phyloP scores from a whole-genome alignment of 345 rosid genomes.

The Melaleuca quinquenervia region DNA sequence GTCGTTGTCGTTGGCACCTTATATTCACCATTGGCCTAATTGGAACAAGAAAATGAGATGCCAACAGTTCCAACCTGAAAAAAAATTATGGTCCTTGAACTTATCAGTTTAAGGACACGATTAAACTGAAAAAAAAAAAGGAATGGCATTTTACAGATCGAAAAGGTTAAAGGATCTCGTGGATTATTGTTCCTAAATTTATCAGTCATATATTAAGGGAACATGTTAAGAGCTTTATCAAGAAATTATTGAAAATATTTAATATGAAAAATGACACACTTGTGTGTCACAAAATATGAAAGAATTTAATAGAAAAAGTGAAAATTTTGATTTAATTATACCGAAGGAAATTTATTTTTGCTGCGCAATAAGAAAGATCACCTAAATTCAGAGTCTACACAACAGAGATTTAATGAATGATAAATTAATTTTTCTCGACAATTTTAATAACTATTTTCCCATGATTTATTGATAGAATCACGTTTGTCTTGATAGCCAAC shows the following conservation, averaged over 20 bases:
- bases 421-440: not conserved
- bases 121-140: not conserved
- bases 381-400: too few relatives aligned
- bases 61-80: not conserved
- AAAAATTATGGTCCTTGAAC: too few relatives aligned
- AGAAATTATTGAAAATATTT: too few relatives aligned
- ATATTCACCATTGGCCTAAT: not conserved
- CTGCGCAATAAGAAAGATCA: too few relatives aligned
- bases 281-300: not conserved
- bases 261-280: not conserved
- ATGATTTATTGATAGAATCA: not conserved
- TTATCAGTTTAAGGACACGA: not conserved
- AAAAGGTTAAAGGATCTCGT: not conserved
- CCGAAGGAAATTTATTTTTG: too few relatives aligned
- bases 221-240: too few relatives aligned
- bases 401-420: too few relatives aligned
- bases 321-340: too few relatives aligned
- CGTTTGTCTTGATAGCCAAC: not conserved
- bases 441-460: not conserved
- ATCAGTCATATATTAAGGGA: not conserved
- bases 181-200: not conserved
- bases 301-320: too few relatives aligned
- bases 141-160: too few relatives aligned
- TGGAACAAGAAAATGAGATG: not conserved
- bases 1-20: not conserved